Evolutionary conservation across 495 filamentous ascomycete genomes (phyloP).

Genomic region (Penicillium dipodomyicola): DNA sequence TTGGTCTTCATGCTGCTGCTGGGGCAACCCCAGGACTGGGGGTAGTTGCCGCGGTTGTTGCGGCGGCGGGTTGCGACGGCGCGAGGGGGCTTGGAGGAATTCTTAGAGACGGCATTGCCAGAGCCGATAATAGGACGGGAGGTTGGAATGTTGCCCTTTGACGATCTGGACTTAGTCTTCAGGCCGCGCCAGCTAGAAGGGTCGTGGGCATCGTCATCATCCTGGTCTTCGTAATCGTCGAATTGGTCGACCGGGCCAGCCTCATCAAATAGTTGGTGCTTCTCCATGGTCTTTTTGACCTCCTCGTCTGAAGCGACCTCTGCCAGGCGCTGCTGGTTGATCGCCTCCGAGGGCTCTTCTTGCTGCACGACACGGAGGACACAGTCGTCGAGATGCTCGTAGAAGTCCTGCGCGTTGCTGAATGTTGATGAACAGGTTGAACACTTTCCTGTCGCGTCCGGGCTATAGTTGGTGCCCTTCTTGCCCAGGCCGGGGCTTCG

Average conservation of each 20-base stretch:
- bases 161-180: conserved; percentile 42
- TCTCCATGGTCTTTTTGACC: conserved; percentile 79
- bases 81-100: conserved; percentile 36
- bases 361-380: conserved; percentile 96
- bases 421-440: conserved; percentile 93
- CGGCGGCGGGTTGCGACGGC: conserved; percentile 60
- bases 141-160: conserved; percentile 33
- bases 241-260: conserved; percentile 46
- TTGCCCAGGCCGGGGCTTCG: conserved; percentile 58
- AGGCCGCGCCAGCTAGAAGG: conserved; percentile 42
- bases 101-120: conserved; percentile 51
- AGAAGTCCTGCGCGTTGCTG: conserved; percentile 93
- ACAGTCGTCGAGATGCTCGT: conserved; percentile 98
- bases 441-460: conserved; percentile 86
- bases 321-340: conserved; percentile 82
- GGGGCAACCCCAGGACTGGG: conserved; percentile 86
- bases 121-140: conserved; percentile 50
- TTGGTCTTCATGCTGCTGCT: conserved; percentile 93
- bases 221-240: conserved; percentile 57
- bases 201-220: conserved; percentile 64
- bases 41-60: conserved; percentile 89
- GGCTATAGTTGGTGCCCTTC: conserved; percentile 59
- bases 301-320: conserved; percentile 81
- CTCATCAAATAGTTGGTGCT: conserved; percentile 67
- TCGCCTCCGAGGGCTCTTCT: conserved; percentile 91